These are phyloP conservation scores for Russula emetica DNA, from an alignment of 768 basidiomycete species.

Conservation along the genomic window DNA sequence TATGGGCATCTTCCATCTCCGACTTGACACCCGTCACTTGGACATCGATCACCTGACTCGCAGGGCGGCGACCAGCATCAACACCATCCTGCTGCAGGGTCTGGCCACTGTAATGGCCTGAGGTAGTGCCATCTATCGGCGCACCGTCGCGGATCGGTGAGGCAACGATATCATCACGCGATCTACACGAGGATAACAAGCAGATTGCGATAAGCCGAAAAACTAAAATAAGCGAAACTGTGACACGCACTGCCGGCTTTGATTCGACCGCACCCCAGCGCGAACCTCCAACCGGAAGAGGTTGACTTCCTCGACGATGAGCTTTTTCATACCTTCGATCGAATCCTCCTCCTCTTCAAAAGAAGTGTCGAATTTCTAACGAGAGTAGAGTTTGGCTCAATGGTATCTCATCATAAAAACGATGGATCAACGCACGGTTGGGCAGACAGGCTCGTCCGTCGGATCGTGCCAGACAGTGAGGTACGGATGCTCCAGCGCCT, in stretches of 20 bases:
- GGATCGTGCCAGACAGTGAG: conserved; percentile 97
- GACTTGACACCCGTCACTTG: too few relatives aligned
- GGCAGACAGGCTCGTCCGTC: conserved; percentile 85
- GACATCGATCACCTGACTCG: conserved; percentile 77
- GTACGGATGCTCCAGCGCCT: conserved; percentile 94
- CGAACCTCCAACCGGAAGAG: conserved; percentile 87
- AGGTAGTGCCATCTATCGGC: conserved; percentile 62
- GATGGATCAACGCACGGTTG: conserved; percentile 49
- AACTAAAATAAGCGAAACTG: not conserved
- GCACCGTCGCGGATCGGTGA: conserved; percentile 65
- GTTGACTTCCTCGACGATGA: conserved; percentile 92
- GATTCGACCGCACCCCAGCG: conserved; percentile 65
- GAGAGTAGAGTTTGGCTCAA: not conserved
- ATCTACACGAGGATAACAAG: conserved; percentile 30
- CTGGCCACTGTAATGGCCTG: conserved; percentile 50
- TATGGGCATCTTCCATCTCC: too few relatives aligned
- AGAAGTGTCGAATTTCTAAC: conserved; percentile 86
- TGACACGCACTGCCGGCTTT: conserved; percentile 57
- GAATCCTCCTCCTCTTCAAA: conserved; percentile 97
- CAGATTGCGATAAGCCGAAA: not conserved
- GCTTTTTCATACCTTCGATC: conserved; percentile 93
- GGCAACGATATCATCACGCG: conserved; percentile 74
- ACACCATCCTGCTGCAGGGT: conserved; percentile 23
- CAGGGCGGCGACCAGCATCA: conserved; percentile 37
- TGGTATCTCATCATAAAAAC: not conserved